A percentile compares a stretch with the other conserved stretches of the same genome.
These are phyloP conservation scores for Saccharomycopsis fibuligera DNA, from an alignment of 805 yeast species.

Conservation along the genomic window DNA sequence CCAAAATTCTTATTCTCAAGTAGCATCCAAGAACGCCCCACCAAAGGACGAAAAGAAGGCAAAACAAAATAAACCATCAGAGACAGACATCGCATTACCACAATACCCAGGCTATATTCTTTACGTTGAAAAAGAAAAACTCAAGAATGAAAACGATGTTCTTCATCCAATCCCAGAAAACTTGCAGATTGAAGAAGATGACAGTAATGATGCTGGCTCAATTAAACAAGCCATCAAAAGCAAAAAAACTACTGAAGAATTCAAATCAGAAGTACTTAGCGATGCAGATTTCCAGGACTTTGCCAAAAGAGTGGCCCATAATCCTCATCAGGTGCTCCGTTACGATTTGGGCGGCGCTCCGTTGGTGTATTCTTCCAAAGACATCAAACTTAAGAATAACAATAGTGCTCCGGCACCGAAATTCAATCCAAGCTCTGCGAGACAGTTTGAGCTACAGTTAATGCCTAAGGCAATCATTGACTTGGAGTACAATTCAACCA, in stretches of 20 bases:
- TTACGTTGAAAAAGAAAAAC: constrained; percentile 65
- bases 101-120: constrained; percentile 60
- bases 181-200: constrained; percentile 46
- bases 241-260: constrained; percentile 30
- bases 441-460: constrained; percentile 79
- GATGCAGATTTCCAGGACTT: constrained; percentile 79
- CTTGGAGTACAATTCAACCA: constrained; percentile 48
- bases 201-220: constrained; percentile 32
- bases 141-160: constrained; percentile 41
- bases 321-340: constrained; percentile 81
- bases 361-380: constrained; percentile 53
- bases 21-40: constrained; percentile 19
- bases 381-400: constrained; percentile 32
- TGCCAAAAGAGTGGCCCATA: constrained; percentile 66
- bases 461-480: constrained; percentile 92
- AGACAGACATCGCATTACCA: constrained; percentile 30
- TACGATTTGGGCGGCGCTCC: constrained; percentile 80
- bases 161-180: constrained; percentile 46
- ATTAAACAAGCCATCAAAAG: constrained; percentile 16
- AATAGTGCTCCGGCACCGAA: constrained; percentile 51
- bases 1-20: constrained; percentile 12
- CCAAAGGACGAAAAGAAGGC: constrained; percentile 27
- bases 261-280: constrained; percentile 50
- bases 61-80: constrained; percentile 21
- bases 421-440: constrained; percentile 42